phyloP scores from a whole-genome alignment of 352 stramenopile genomes.

The Pythium insidiosum region DNA sequence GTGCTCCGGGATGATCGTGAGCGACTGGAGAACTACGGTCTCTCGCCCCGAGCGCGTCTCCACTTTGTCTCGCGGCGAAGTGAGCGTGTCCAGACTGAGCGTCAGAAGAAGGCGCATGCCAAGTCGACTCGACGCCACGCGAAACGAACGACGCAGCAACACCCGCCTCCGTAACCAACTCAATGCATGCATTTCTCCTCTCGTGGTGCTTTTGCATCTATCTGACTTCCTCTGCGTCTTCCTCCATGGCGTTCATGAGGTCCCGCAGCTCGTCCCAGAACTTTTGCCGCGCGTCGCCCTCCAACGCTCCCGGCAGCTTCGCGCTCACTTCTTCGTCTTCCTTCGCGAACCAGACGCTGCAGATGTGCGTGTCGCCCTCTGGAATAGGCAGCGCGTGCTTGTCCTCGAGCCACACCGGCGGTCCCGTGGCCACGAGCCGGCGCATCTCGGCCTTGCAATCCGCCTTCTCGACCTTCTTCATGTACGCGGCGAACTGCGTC shows the following conservation, averaged over 20 bases:
- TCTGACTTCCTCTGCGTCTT: conserved; percentile 68
- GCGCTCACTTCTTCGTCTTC: conserved; percentile 74
- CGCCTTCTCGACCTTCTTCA: conserved; percentile 89
- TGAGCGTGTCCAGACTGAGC: too few species aligned
- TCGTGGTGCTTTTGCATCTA: conserved; percentile 18
- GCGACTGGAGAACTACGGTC: too few species aligned
- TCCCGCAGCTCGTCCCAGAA: conserved; percentile 69
- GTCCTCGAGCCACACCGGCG: conserved; percentile 90
- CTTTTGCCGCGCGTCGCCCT: conserved; percentile 75
- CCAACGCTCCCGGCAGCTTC: conserved; percentile 83
- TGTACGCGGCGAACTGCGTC: conserved; percentile 90
- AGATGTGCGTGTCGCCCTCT: conserved; percentile 88
- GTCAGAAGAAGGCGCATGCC: too few species aligned
- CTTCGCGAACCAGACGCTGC: conserved; percentile 85
- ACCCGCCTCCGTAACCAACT: too few species aligned
- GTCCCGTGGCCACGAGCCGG: conserved; percentile 85
- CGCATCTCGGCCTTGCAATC: conserved; percentile 93
- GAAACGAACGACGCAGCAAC: too few species aligned
- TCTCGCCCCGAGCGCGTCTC: too few species aligned
- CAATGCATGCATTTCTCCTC: too few species aligned
- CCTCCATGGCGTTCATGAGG: conserved; percentile 68
- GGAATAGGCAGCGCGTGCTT: conserved; percentile 85
- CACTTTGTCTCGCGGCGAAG: too few species aligned
- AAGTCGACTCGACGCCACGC: too few species aligned
- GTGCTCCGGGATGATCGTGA: too few species aligned